Evolutionary conservation across 2,329 filamentous ascomycete species (phyloP), one percentile per base, ranked within the genome.

Genomic region (Elsinoe necatrix): DNA sequence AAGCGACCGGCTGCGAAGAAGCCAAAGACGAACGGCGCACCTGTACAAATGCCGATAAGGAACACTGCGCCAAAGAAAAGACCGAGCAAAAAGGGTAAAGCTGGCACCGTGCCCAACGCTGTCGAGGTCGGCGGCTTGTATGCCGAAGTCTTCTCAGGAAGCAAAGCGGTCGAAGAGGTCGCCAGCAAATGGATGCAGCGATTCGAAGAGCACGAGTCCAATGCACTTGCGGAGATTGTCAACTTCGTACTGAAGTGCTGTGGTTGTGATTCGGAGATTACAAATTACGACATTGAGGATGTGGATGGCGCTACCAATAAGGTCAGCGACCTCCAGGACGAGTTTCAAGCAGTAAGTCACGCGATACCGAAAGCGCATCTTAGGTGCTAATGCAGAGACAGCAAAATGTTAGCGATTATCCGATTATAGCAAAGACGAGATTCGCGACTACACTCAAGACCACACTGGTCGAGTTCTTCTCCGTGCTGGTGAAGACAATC

Each of bases 381-480:
- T 54, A 60, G 14, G 18, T 18, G 34, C 45, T 47, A 35, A 42
- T 29, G 25, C 58, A 48, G 48, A 60, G 51, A 4, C 60, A 85
- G 76, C 80, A 86, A 78, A 83, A 87, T 68, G 85, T 92, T 51
- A 86, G 87, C 29, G 93, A 97, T 50, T 98, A 98, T 66, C 93
- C 93, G 37, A 80, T 98, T 43, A 87, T 95, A 58, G 87, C 89
- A 14, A 91, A 85, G 71, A 80, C 84, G 37, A 92, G 87, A 69
- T 83, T 83, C 58, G 86, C 82, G 61, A 81, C 82, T 61, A 81
- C 85, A 23, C 96, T 97, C 72, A 87, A 89, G 61, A 80, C 86
- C 37, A 79, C 85, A 47, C 77, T 98, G 14, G 78, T 86, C 54
- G 81, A 82, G 60, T 96, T 97, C 72, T 90, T 95, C 69, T 75